Conservation (phyloP, 2,329 filamentous ascomycete genomes). For the Plectosphaerella cucumerina region DNA sequence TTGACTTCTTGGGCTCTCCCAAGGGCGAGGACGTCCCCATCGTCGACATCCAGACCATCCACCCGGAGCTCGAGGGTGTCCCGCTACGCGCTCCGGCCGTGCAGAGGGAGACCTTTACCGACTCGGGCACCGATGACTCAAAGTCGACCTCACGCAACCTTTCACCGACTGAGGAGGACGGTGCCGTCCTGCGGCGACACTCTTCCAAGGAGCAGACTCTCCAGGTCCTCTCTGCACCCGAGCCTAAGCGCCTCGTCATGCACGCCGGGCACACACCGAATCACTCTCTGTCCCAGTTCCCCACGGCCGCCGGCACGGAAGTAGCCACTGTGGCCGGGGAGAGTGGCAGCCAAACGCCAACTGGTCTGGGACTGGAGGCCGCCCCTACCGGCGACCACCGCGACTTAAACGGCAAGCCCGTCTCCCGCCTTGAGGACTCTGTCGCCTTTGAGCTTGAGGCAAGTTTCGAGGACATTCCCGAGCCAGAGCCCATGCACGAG, state of each 20-base stretch:
- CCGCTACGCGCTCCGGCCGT: conserved; percentile 51
- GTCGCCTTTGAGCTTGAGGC: conserved; percentile 1
- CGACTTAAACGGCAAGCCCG: conserved; percentile 1
- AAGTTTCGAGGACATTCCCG: conserved; percentile 12
- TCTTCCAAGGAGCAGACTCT: conserved; percentile 38
- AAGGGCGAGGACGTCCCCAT: conserved; percentile 34
- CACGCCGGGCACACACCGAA: conserved; percentile 61
- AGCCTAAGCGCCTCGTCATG: conserved; percentile 51
- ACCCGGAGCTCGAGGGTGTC: conserved; percentile 57
- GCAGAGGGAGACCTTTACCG: conserved; percentile 46
- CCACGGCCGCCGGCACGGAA: conserved; percentile 37
- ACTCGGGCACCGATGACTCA: conserved; percentile 22
- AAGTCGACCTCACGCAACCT: conserved; percentile 21
- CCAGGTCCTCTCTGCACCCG: conserved; percentile 42
- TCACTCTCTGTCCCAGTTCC: conserved; percentile 51
- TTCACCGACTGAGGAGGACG: conserved; percentile 19
- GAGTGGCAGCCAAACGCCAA: conserved; percentile 32
- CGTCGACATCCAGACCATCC: conserved; percentile 54
- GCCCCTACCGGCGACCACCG: not conserved
- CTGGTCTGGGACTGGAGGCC: not conserved
- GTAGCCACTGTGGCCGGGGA: conserved; percentile 32
- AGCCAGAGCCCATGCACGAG: conserved; percentile 26
- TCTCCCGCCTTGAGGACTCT: conserved; percentile 2
- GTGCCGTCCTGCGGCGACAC: conserved; percentile 20
- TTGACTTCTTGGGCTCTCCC: conserved; percentile 29